Conservation (phyloP, 441 rosid species). For the Manihot esculenta region DNA sequence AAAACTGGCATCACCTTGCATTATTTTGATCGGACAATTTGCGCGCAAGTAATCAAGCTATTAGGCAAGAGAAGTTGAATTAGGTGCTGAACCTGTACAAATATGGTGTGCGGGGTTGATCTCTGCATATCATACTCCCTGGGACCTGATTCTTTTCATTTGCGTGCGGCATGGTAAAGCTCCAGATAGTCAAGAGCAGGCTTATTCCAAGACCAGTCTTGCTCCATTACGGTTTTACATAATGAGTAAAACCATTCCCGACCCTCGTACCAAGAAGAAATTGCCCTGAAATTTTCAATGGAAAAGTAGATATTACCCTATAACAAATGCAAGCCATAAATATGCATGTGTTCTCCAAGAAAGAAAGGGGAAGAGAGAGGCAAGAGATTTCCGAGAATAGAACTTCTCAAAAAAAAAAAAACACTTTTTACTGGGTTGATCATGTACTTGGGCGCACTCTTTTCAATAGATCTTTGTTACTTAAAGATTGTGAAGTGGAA, state of each 20-base stretch:
- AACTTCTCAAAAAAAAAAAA: neutral
- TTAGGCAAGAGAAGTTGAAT: neutral
- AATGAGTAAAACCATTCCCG: constrained; percentile 76
- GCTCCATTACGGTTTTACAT: constrained; percentile 90
- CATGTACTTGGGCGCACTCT: too few species aligned
- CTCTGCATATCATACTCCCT: constrained; percentile 2
- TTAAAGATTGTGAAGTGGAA: neutral
- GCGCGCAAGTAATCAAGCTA: constrained; percentile 11
- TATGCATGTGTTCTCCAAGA: neutral
- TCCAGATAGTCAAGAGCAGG: constrained; percentile 98
- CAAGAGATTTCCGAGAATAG: neutral
- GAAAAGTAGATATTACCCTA: neutral
- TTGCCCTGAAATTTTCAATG: constrained; percentile 56
- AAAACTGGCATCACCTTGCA: constrained; percentile 14
- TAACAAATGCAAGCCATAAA: neutral
- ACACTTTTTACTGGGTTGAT: neutral
- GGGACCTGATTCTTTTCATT: constrained; percentile 32
- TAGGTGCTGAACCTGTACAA: constrained; percentile 37
- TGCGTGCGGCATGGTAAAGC: constrained; percentile 87
- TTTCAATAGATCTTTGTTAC: neutral
- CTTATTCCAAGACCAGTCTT: constrained; percentile 99
- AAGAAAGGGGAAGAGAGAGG: neutral
- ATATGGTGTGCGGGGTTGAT: constrained; percentile 16
- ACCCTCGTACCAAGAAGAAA: constrained; percentile 72
- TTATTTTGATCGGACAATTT: constrained; percentile 11